Base-by-base conservation (phyloP, 2,329 filamentous ascomycete genomes). In the Aspergillus sp. region DNA sequence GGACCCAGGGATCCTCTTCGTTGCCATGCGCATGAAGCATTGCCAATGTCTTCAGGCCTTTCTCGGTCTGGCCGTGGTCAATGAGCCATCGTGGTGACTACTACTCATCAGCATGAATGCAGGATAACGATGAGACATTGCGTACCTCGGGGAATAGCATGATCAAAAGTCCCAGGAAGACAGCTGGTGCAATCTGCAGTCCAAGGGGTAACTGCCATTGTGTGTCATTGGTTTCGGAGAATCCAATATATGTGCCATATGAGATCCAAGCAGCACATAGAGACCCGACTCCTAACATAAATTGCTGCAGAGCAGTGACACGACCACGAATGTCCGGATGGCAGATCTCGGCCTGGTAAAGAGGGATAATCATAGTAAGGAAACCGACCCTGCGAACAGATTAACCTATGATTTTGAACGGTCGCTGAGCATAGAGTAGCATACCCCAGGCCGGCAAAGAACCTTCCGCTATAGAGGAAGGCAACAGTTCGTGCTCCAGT, bases 341-440 rank as follows among this genome's bases (percentile, higher is more conserved):
- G 3, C 88, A 87, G 23, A 94, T 82, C 70, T 95, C 91, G 21
- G 89, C 90, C 71, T 93, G 90, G 72, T 92, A 94, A 0, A 93
- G 75, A 2, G 90, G 86, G 39, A 89, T 79, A 62, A 88, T 85
- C 85, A 88, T 88, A 64, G 82, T 82, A 7, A 88, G 76, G 57
- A 86, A 79, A 8, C 86, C 86, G 55, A 88, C 83, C 64, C 84
- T 82, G 58, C 25, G 57, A 23, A 42, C 15, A 25, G 73, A 71
- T 79, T 77, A 62, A 80, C 77, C 36, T 76, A 75, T 75, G 77
- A 36, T 72, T 11, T 27, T 38, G 44, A n/a, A 3, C 15, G 27
- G 1, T 8, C 8, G 10, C 30, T 8, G 42, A 8, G 2, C 10
- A 3, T n/a, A 11, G 17, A 23, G n/a, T 8, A 71, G 57, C 80